Evolutionary conservation across 164 flowering plant genomes (phyloP), one percentile per base, ranked within the genome.

Genomic region (Litsea cubeba): DNA sequence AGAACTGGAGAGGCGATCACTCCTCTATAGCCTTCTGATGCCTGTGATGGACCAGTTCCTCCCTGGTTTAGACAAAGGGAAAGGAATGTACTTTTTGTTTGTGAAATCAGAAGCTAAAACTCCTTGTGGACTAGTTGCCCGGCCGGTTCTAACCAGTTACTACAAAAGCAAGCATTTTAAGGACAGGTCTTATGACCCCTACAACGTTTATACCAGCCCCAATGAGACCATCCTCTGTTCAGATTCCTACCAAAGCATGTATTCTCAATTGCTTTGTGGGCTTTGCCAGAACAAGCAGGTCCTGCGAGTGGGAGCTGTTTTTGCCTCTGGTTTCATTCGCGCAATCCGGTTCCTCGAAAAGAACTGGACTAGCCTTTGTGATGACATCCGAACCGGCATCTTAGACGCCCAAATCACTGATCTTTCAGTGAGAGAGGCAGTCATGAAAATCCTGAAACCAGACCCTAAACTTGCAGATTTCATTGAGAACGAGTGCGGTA

Each of bases 191-290:
- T 88, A 77, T 68, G 99, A 95, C 76, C 97, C 98, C 10, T 93
- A 93, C 86, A 91, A 94, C 68, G 88, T 89, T 82, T 95, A 93
- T 87, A 95, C 99, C 0, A 88, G 93, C 90, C 99, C 98, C 6
- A 91, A 93, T 78, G 94, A 93, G 71, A 79, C 98, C 85, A 91
- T 95, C 68, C 91, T 95, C 63, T 93, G 98, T 77, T 73, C 87
- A 1, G 99, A 95, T 73, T 89, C 98, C n/a, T 91, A 88, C 90
- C 99, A 95, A 67, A 89, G 96, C 83, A 95, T 95, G 98, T 95
- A 95, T 76, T 85, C 98, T 22, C 98, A 95, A 72, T 62, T 95
- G 82, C 91, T 95, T 25, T 91, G 98, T 71, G 99, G 99, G 60
- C 88, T 95, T 3, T 84, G 76, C 73, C 97, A 86, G 35, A 77